A percentile compares a stretch with the other conserved stretches of the same genome.
phyloP scores from a whole-genome alignment of 768 basidiomycete genomes.

The Agaricus blazei region DNA sequence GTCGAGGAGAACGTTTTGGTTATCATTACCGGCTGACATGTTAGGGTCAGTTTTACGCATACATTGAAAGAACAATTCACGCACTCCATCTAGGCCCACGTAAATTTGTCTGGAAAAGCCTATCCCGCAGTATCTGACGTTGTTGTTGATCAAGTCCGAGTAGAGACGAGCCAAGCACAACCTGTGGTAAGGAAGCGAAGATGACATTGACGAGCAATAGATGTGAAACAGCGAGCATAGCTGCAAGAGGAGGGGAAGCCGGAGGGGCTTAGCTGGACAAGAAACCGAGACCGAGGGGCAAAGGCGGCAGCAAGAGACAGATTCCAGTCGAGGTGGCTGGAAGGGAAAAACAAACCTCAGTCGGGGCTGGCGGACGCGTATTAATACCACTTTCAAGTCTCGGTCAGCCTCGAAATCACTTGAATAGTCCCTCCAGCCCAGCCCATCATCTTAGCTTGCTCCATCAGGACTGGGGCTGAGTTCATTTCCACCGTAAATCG shows the following conservation, averaged over 20 bases:
- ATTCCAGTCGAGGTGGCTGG: neutral
- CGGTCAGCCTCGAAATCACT: neutral
- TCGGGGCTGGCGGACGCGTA: neutral
- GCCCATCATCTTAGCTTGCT: neutral
- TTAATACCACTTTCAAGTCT: neutral
- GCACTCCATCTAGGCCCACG: slow-evolving; percentile 27
- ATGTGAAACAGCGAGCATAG: neutral
- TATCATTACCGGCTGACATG: slow-evolving; percentile 23
- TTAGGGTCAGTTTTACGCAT: neutral
- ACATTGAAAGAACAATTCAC: neutral
- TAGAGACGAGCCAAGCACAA: neutral
- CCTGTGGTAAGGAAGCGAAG: neutral
- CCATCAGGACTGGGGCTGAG: neutral
- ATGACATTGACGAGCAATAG: neutral
- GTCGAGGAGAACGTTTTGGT: slow-evolving; percentile 23
- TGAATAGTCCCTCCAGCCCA: neutral
- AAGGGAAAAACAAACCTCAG: neutral
- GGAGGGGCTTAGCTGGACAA: neutral
- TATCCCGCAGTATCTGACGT: slow-evolving; percentile 20
- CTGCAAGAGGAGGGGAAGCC: neutral
- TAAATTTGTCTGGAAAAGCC: slow-evolving; percentile 25
- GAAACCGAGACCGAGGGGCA: neutral
- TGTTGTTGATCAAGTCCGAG: slow-evolving; percentile 14
- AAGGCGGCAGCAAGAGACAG: neutral
- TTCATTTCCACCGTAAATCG: no score